Percentiles rank a stretch among this genome's conserved stretches.
Conservation (phyloP, 768 basidiomycete genomes). For the Auricularia auricula-judae region DNA sequence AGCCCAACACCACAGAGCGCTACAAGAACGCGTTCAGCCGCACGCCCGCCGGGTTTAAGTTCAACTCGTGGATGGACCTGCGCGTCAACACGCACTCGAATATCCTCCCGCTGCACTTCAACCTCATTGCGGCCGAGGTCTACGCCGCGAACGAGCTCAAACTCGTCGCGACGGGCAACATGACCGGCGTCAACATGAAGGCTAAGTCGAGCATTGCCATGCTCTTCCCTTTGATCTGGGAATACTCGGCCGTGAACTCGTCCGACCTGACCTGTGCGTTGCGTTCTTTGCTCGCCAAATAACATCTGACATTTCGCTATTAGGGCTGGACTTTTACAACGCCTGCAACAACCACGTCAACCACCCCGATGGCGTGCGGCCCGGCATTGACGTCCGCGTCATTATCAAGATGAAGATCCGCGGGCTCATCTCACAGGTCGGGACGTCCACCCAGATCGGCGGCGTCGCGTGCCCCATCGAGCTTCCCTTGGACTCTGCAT, state of each 20-base stretch:
- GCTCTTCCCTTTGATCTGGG: constrained; percentile 70
- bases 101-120: constrained; percentile 69
- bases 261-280: constrained; percentile 58
- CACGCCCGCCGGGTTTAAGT: constrained; percentile 80
- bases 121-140: constrained; percentile 50
- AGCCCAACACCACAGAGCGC: constrained; percentile 20
- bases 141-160: constrained; percentile 58
- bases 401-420: constrained; percentile 55
- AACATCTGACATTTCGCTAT: constrained; percentile 13
- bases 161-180: constrained; percentile 57
- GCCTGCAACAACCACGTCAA: constrained; percentile 55
- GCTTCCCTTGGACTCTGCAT: constrained; percentile 42
- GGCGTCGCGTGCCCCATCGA: constrained; percentile 63
- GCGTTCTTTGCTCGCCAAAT: constrained; percentile 23
- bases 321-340: constrained; percentile 61
- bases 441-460: constrained; percentile 44
- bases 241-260: constrained; percentile 67
- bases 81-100: constrained; percentile 67
- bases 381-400: constrained; percentile 60
- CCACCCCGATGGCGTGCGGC: constrained; percentile 39
- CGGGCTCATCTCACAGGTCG: constrained; percentile 47
- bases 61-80: constrained; percentile 65
- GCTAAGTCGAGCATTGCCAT: constrained; percentile 58
- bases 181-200: constrained; percentile 46
- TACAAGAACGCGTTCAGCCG: constrained; percentile 48